Base-by-base conservation (phyloP, 148 eudicot species). In the Chenopodium formosanum region DNA sequence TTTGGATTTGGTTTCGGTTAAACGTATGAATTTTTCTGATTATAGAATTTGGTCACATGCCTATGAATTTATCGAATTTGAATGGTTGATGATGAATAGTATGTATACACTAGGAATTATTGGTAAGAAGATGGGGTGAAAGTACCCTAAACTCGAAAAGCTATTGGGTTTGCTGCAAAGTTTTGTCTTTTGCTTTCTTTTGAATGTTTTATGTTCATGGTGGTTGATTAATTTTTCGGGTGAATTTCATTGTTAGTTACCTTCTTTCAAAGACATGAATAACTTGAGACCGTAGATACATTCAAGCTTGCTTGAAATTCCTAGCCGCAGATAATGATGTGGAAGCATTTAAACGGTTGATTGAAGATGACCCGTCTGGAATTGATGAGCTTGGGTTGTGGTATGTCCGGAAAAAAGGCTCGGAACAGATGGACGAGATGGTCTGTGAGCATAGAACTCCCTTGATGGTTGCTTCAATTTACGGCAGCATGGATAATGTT, bases 401-500 rank as follows among this genome's bases (percentile, higher is more conserved):
- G 97, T 93, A 93, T 83, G 91, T 90, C 10, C 88, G 93, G 46
- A 83, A 85, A 63, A 88, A 89, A 68, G 90, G 93, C 40, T 91
- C 94, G 1, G 91, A 86, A 73, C 91, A 87, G 47, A 90, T 91
- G 81, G 25, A 25, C 25, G 25, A 25, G 25, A 25, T 91, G 94
- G 90, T 88, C 71, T 82, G 88, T 34, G 90, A 87, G 81, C 89
- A 85, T n/a, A 78, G 92, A 79, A 93, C 94, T 32, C 97, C 97
- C 25, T 78, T 93, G 71, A 93, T 93, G 97, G 91, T 93, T 58
- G 93, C 97, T 47, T 84, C 93, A 48, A 88, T 90, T 71, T 91
- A 93, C 83, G 93, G 97, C 5, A 91, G 91, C 71, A 79, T 85
- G 48, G 92, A 91, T 25, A 25, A 25, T 72, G 85, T 91, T 29